Evolutionary conservation across 805 yeast species (phyloP), one percentile per base, ranked within the genome.

Genomic region (Pachysolen tannophilus): DNA sequence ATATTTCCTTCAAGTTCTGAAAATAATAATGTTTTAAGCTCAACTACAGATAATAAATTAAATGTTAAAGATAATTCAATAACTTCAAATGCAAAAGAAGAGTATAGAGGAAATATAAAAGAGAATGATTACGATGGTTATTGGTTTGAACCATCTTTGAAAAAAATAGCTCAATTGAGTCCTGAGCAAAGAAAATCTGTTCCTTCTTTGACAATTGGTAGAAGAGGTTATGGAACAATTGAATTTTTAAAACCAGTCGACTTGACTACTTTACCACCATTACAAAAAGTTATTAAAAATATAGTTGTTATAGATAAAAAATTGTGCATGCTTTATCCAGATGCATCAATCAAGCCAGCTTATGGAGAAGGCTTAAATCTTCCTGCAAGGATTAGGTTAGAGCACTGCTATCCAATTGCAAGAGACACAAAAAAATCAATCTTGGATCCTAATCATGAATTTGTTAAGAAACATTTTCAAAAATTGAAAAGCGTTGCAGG

Each of bases 181-280:
- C 63, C 83, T 26, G 58, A 75, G 8, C 80, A 85, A 41, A 67
- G 86, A 33, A 75, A 81, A 37, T 49, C 69, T 5, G 81, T 92
- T 17, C 47, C 65, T 13, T 65, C 76, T 35, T 77, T 88, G 52
- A 70, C 70, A 11, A 75, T 92, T 40, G 98, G 97, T 5, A 78
- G 92, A 44, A 69, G 69, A 42, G 79, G 78, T 37, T 75, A 65
- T 49, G 99, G 98, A 30, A 64, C 73, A 35, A 69, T 92, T 32
- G 81, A 78, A 50, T 92, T 88, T 53, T 52, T 75, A 33, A 65
- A 70, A 35, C 94, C 96, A 0, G 94, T 92, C 31, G 97, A 92
- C 56, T 65, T 92, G 44, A 75, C 94, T 0, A 58, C 75, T 4
- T 65, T 79, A 45, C 69, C 81, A 3, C 68, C 75, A 34, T 55